Evolutionary conservation across 768 basidiomycete species (phyloP), one percentile per base, ranked within the genome.

Genomic region (Calocybe cyanea): DNA sequence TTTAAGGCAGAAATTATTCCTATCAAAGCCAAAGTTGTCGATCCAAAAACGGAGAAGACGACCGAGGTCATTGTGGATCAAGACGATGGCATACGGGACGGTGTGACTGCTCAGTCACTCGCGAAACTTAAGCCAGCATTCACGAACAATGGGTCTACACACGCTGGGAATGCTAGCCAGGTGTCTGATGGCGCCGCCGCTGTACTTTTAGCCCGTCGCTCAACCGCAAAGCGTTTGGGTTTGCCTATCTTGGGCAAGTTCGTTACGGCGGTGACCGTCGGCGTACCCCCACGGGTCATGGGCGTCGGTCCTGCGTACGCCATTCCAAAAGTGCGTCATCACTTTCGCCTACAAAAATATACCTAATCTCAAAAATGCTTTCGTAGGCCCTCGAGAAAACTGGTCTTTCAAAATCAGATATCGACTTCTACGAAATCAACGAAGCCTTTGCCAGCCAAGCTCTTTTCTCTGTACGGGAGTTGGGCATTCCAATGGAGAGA

Each of bases 131-230:
- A 89, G 67, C 82, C 91, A n/a, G 83, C 88, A 5, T 95, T 95
- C 71, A 64, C 68, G 45, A 80, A 85, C 68, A 79, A 77, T 44
- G 92, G 84, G 14, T 66, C 73, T 18, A 92, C 91, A 4, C 87
- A 91, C 58, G 91, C 90, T 28, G 85, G 72, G 60, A 96, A 91
- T 63, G 87, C 92, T 0, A 88, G 85, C 1, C 93, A 96, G 61
- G 79, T 95, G 40, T 92, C 92, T 5, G 93, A 96, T 55, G 93
- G 93, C 42, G 93, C 93, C 5, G 90, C 92, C 14, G 92, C 92
- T 0, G 90, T 94, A 38, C 71, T 95, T 46, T 82, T 95, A 46
- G 72, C 87, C 33, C 80, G 89, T 40, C 82, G 93, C 36, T 85
- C 83, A 24, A 75, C 81, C 43, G 93, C 93, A 5, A 80, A 82